Conservation (phyloP, 2,329 filamentous ascomycete genomes). For the Chrysoporthe cubensis region DNA sequence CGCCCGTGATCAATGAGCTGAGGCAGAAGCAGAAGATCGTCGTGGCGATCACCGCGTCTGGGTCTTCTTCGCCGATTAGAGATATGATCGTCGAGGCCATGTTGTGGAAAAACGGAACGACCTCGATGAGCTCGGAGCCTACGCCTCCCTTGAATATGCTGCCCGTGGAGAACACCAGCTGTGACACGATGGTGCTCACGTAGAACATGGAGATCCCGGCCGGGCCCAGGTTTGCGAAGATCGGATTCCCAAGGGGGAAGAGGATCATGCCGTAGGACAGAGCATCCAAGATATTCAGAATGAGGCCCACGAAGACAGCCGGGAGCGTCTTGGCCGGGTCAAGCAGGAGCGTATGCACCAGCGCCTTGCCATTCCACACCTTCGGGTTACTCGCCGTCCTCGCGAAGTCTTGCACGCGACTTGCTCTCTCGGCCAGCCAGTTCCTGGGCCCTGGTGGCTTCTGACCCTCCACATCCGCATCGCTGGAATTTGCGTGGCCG, state of each 20-base stretch:
- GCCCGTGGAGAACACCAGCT: slow-evolving; percentile 84
- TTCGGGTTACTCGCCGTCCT: slow-evolving; percentile 61
- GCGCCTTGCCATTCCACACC: slow-evolving; percentile 68
- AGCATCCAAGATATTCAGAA: slow-evolving; percentile 93
- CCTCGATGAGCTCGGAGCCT: slow-evolving; percentile 97
- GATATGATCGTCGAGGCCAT: slow-evolving; percentile 90
- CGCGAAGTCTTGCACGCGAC: slow-evolving; percentile 32
- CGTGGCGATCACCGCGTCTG: slow-evolving; percentile 87
- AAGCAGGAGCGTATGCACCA: slow-evolving; percentile 68
- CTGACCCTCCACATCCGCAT: slow-evolving; percentile 55
- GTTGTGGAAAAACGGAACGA: slow-evolving; percentile 98
- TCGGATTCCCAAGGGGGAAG: slow-evolving; percentile 84
- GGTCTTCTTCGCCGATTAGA: slow-evolving; percentile 76
- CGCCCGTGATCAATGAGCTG: slow-evolving; percentile 87
- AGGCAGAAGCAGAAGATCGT: slow-evolving; percentile 90
- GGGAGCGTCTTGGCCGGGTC: slow-evolving; percentile 75
- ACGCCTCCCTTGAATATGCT: slow-evolving; percentile 90
- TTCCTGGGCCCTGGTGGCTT: slow-evolving; percentile 41
- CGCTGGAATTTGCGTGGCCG: slow-evolving; percentile 28
- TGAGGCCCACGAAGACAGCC: slow-evolving; percentile 82
- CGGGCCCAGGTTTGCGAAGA: slow-evolving; percentile 84
- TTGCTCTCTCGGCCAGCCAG: slow-evolving; percentile 42
- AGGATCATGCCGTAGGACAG: slow-evolving; percentile 96
- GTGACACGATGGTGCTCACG: slow-evolving; percentile 93
- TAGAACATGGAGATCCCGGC: slow-evolving; percentile 99